Conservation (phyloP, 2,329 filamentous ascomycete genomes). For the Diaporthe longicolla region DNA sequence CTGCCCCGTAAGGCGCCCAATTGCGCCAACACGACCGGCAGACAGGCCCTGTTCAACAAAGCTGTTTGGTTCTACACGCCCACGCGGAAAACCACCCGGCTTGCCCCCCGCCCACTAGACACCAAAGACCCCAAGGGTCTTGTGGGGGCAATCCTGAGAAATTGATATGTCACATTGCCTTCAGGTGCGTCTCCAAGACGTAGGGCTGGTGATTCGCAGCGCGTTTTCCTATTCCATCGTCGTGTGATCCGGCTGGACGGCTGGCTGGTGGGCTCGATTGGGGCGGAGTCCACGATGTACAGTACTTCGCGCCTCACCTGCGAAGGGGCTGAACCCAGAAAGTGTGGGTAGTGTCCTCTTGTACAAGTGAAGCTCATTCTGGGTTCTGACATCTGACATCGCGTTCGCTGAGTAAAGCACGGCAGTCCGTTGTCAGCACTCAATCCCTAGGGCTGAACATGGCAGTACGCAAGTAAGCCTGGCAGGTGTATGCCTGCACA, state of each 20-base stretch:
- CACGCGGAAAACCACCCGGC: conserved; percentile 13
- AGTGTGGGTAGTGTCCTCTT: neutral
- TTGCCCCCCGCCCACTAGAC: neutral
- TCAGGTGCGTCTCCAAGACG: neutral
- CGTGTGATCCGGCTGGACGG: neutral
- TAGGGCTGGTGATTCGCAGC: conserved; percentile 1
- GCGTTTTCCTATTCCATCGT: neutral
- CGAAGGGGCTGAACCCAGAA: neutral
- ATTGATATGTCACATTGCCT: conserved; percentile 4
- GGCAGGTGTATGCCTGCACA: conserved; percentile 17
- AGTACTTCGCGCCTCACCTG: neutral
- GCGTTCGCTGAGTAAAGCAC: conserved; percentile 13
- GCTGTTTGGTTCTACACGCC: conserved; percentile 2
- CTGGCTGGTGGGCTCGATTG: neutral
- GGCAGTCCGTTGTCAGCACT: conserved; percentile 35
- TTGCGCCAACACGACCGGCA: conserved; percentile 17
- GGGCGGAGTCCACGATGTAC: neutral
- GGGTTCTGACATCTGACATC: conserved; percentile 30
- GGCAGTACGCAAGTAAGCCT: conserved; percentile 24
- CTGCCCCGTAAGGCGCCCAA: conserved; percentile 17
- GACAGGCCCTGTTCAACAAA: neutral
- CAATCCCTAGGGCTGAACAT: conserved; percentile 35
- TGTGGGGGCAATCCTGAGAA: neutral
- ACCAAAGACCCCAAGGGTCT: conserved; percentile 4
- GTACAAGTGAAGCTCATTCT: conserved; percentile 22